Conservation (phyloP, 2,329 filamentous ascomycete genomes). For the Ilyonectria robusta region DNA sequence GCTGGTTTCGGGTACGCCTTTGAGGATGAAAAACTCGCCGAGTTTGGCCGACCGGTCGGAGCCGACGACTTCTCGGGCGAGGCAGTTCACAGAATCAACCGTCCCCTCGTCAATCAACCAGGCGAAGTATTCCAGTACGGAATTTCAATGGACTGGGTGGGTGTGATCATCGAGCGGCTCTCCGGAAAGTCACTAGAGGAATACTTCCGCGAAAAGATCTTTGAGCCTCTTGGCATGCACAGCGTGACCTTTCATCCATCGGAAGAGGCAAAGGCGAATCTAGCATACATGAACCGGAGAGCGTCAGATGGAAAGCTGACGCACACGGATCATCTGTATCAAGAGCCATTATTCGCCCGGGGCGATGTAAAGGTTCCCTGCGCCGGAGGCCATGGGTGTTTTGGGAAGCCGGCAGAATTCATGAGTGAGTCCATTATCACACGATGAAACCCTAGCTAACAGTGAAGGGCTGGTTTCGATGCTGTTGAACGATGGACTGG, state of each 20-base stretch:
- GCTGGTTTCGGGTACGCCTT: conserved; percentile 29
- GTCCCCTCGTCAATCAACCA: conserved; percentile 26
- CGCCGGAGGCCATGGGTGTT: conserved; percentile 24
- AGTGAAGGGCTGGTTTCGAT: conserved; percentile 5
- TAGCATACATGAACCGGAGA: conserved; percentile 24
- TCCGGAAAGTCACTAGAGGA: conserved; percentile 8
- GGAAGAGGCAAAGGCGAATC: not conserved
- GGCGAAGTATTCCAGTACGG: conserved; percentile 32
- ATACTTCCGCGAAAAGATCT: conserved; percentile 26
- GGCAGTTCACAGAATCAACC: not conserved
- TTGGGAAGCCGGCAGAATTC: conserved; percentile 25
- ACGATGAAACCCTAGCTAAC: not conserved
- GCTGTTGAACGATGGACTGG: conserved; percentile 19
- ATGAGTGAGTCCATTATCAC: not conserved
- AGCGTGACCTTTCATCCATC: conserved; percentile 11
- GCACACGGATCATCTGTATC: conserved; percentile 16
- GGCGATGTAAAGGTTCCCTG: not conserved
- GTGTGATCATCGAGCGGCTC: conserved; percentile 21
- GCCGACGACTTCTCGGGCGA: conserved; percentile 21
- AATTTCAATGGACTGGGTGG: conserved; percentile 31
- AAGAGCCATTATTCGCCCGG: not conserved
- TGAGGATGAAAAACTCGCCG: conserved; percentile 13
- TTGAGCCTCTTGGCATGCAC: conserved; percentile 13
- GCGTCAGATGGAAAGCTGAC: not conserved
- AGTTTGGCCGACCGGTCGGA: conserved; percentile 16